A percentile compares a stretch with the other conserved stretches of the same genome.
phyloP scores from a whole-genome alignment of 1,139 yeast species.

The Blastobotrys persicus region DNA sequence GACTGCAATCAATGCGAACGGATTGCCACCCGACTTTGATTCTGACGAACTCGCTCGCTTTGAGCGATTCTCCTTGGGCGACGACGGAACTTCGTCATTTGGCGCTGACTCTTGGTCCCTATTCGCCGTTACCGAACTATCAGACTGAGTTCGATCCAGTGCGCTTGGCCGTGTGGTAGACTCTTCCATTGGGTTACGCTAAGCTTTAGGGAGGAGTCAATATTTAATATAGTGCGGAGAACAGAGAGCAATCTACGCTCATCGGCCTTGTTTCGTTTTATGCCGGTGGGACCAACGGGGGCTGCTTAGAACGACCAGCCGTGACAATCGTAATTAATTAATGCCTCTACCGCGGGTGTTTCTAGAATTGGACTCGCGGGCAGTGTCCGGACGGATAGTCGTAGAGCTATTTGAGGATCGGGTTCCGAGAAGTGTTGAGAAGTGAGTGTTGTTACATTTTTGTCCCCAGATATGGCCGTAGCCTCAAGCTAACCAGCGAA shows the following conservation, averaged over 20 bases:
- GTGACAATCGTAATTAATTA: background rate
- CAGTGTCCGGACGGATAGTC: slow-evolving; percentile 60
- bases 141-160: background rate
- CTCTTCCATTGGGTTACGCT: background rate
- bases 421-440: slow-evolving; percentile 61
- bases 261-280: slow-evolving; percentile 24
- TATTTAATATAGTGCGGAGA: background rate
- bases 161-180: background rate
- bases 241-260: slow-evolving; percentile 12
- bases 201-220: background rate
- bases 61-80: background rate
- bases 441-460: slow-evolving; percentile 47
- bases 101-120: background rate
- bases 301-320: slow-evolving; percentile 13
- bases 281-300: background rate
- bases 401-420: slow-evolving; percentile 48
- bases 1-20: slow-evolving; percentile 62
- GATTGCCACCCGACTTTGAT: slow-evolving; percentile 6
- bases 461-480: no score
- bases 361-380: slow-evolving; percentile 57
- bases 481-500: slow-evolving; percentile 7
- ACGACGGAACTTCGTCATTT: background rate
- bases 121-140: background rate
- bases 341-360: slow-evolving; percentile 39
- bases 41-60: background rate